Base-by-base conservation (phyloP, 2,329 filamentous ascomycete species). In the Colletotrichum coccodes region DNA sequence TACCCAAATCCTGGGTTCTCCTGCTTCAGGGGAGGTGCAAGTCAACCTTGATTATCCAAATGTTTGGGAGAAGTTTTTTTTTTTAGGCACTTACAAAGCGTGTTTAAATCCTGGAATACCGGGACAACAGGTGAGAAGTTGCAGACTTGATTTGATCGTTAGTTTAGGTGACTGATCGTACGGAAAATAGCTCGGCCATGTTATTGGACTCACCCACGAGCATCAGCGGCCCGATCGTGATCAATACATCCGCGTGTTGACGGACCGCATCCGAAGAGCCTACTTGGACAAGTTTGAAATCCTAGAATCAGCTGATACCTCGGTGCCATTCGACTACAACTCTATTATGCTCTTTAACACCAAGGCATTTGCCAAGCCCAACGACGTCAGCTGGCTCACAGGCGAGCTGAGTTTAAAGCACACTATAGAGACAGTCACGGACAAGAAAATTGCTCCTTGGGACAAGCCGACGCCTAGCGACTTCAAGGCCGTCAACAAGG, bases 321-420 rank as follows among this genome's bases (percentile, higher is more conserved):
- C 62, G 4, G 11, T 65, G 1, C 62, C 62, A 1, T 65, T 65
- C 3, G 62, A 65, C 62, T 65, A 65, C 38, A 65, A 65, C 38
- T 65, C 62, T 12, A 46, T 65, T 57, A 65, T 65, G 62, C 21
- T 65, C 3, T 65, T 53, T 56, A 8, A 34, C 5, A 23, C 18
- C n/a, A 59, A 59, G 14, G 61, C 26, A 21, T 59, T 50, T 26
- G 36, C 54, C 18, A 64, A 38, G 28, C 11, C n/a, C 30, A 63
- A 54, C 60, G 12, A 18, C 1, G 30, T 14, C 23, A 44, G 47
- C 1, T 44, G 23, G 18, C 36, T 62, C 26, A 14, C 26, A 2
- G 59, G 59, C 1, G 36, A 44, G 26, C 18, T 2, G 6, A 18
- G 32, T 16, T 4, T 30, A 4, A 23, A 26, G 46, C 30, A 52